phyloP scores from a whole-genome alignment of 2,329 filamentous ascomycete species.

The Hypoxylon sp. region DNA sequence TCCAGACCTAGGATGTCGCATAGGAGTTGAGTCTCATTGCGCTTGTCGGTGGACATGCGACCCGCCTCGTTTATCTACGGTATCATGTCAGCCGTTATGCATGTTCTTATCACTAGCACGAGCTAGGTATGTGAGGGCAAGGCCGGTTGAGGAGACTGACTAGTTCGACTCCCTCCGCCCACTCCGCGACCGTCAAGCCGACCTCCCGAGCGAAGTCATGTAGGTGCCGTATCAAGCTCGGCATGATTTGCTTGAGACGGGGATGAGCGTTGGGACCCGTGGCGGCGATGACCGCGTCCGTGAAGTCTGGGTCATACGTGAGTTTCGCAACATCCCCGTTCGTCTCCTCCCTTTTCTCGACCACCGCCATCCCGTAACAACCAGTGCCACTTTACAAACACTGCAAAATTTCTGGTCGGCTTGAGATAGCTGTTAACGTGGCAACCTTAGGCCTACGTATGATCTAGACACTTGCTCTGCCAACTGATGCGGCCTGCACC shows the following conservation, averaged over 20 bases:
- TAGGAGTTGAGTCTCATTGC: constrained; percentile 76
- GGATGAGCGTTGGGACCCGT: constrained; percentile 79
- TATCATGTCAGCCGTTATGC: constrained; percentile 1
- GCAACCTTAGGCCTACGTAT: not conserved
- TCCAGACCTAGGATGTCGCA: constrained; percentile 80
- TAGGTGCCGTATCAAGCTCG: constrained; percentile 76
- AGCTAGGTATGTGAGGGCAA: not conserved
- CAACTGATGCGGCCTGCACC: not conserved
- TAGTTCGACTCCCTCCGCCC: constrained; percentile 75
- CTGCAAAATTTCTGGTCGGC: not conserved
- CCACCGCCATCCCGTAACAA: constrained; percentile 12
- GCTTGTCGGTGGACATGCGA: constrained; percentile 70
- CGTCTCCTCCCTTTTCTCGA: constrained; percentile 1
- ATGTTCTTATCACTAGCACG: not conserved
- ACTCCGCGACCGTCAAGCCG: constrained; percentile 83
- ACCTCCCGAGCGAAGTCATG: constrained; percentile 87
- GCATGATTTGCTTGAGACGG: constrained; percentile 75
- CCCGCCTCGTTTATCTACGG: constrained; percentile 73
- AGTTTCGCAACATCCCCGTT: constrained; percentile 6
- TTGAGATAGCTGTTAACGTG: not conserved
- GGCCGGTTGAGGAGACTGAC: constrained; percentile 53
- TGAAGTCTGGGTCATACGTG: constrained; percentile 66
- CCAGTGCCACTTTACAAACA: not conserved
- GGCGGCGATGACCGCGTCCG: constrained; percentile 76
- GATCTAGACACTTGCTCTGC: not conserved